Conservation (phyloP, 2,329 filamentous ascomycete genomes). For the Cordyceps militaris region DNA sequence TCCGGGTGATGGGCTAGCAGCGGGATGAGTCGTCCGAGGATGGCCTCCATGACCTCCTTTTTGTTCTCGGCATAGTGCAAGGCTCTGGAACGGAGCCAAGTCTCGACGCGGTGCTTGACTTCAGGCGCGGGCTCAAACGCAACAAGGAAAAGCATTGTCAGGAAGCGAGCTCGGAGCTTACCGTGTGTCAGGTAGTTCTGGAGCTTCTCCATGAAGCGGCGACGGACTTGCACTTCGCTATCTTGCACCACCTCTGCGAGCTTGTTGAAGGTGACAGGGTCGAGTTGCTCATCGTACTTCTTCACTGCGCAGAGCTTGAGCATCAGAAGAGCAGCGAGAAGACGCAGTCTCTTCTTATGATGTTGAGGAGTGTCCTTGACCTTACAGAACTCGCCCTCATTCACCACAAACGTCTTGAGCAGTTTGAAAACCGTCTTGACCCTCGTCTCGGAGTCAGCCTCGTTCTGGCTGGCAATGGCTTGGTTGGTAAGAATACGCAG, state of each 20-base stretch:
- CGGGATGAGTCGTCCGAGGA: conserved; percentile 76
- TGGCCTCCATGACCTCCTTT: conserved; percentile 66
- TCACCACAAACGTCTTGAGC: conserved; percentile 66
- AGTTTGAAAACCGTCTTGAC: conserved; percentile 69
- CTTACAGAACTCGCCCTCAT: conserved; percentile 75
- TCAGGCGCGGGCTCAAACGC: conserved; percentile 79
- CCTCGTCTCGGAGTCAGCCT: conserved; percentile 47
- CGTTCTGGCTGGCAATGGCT: conserved; percentile 54
- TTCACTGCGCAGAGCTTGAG: conserved; percentile 78
- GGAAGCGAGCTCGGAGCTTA: conserved; percentile 68
- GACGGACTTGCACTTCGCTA: conserved; percentile 63
- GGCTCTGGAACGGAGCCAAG: conserved; percentile 81
- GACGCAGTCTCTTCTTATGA: conserved; percentile 73
- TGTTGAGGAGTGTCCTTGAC: conserved; percentile 65
- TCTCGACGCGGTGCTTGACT: conserved; percentile 68
- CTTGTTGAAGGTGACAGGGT: conserved; percentile 68
- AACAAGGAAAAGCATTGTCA: conserved; percentile 81
- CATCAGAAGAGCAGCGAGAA: conserved; percentile 71
- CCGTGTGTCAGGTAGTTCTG: conserved; percentile 82
- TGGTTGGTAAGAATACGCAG: conserved; percentile 83
- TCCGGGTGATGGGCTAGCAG: conserved; percentile 92
- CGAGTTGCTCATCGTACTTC: conserved; percentile 68
- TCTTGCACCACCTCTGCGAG: conserved; percentile 80
- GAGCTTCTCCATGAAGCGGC: conserved; percentile 72
- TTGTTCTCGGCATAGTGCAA: conserved; percentile 53